Base-by-base conservation (phyloP, 208 protist genomes). In the Acanthamoeba castellanii region DNA sequence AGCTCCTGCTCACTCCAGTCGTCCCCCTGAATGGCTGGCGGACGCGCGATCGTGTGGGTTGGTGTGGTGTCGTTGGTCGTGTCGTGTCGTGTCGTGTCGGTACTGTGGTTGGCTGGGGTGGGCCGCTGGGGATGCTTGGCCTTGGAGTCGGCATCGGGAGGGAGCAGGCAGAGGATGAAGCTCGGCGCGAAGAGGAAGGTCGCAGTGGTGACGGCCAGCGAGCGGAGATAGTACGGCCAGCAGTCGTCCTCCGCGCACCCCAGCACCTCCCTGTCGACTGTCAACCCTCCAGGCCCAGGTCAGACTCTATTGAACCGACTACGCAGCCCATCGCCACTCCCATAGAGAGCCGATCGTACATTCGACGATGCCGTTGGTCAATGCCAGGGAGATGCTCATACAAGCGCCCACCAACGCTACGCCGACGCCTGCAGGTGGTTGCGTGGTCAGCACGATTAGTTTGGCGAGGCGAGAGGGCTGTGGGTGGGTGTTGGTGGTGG, bases 361-460 rank as follows among this genome's bases (percentile, higher is more conserved):
- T 25, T 47, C 37, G 20, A 84, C 27, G 34, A 84, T 84, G 76
- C 76, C 76, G 45, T 84, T 84, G 42, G 76, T 84, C 42, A 84
- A 25, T 2, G 76, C 76, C 16, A 84, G 76, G 11, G 76, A 84
- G 27, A 84, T 20, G 27, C 76, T 84, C 76, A 84, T 84, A 37
- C 76, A 47, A 1, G 76, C 76, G 7, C 76, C 76, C 30, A 84
- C 30, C 76, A 84, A 30, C 37, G 76, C 76, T 9, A 84, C 45
- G 34, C 76, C 76, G 20, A 84, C 8, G 9, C 76, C 76, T 84
- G 47, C 27, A 52, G 47, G 47, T 52, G 7, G 47, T 14, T 11
- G 11, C 47, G 47, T 14, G 4, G 47, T 52, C 47, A 52, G 47
- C 47, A 11, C 47, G 47, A 52, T 4, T 52, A n/a, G n/a, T n/a